A percentile compares a stretch with the other conserved stretches of the same genome.
phyloP scores from a whole-genome alignment of 2,329 filamentous ascomycete genomes.

The Aspergillus sclerotialis region DNA sequence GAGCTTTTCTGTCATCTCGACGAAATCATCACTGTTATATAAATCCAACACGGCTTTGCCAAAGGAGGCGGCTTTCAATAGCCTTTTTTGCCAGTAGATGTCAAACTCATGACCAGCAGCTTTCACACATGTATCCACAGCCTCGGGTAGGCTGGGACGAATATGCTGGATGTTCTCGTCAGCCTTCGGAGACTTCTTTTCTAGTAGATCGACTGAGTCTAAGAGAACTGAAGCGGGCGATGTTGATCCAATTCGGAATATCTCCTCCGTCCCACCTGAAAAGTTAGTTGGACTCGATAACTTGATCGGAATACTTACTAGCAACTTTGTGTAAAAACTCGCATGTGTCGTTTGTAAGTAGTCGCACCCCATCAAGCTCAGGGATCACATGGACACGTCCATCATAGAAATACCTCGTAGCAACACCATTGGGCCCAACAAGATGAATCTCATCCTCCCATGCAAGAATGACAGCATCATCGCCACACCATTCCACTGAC shows the following conservation, averaged over 20 bases:
- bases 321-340: slow-evolving; percentile 96
- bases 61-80: slow-evolving; percentile 94
- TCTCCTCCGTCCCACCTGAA: slow-evolving; percentile 68
- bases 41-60: slow-evolving; percentile 95
- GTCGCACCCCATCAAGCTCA: slow-evolving; percentile 79
- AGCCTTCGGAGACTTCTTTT: slow-evolving; percentile 90
- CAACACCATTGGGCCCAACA: slow-evolving; percentile 74
- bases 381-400: slow-evolving; percentile 82
- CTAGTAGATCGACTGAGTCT: slow-evolving; percentile 84
- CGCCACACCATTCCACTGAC: slow-evolving; percentile 92
- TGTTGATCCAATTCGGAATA: slow-evolving; percentile 81
- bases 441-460: slow-evolving; percentile 98
- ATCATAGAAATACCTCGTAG: slow-evolving; percentile 79
- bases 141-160: slow-evolving; percentile 76
- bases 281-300: neutral
- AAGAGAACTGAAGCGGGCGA: slow-evolving; percentile 87
- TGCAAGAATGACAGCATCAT: slow-evolving; percentile 84
- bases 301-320: slow-evolving; percentile 38
- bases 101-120: slow-evolving; percentile 90
- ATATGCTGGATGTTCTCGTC: slow-evolving; percentile 98
- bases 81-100: slow-evolving; percentile 85
- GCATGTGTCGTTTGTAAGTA: slow-evolving; percentile 90
- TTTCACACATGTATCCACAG: slow-evolving; percentile 87
- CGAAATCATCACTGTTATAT: slow-evolving; percentile 97
- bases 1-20: slow-evolving; percentile 93